Evolutionary conservation across 2,329 filamentous ascomycete species (phyloP).

Genomic region (Madurella fahalii): DNA sequence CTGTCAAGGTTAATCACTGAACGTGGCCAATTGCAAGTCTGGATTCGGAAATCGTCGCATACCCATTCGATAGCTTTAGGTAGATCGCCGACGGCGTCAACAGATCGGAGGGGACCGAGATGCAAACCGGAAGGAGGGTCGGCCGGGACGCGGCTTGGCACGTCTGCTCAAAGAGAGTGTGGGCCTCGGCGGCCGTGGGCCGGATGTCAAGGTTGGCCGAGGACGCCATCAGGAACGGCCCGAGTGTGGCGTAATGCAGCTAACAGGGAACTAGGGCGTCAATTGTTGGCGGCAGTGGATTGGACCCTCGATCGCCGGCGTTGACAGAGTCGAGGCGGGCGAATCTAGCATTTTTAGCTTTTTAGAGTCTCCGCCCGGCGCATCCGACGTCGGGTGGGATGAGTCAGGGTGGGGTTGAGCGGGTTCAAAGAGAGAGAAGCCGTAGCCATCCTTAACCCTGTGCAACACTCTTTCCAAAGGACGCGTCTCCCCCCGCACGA

Average conservation of each 20-base stretch:
- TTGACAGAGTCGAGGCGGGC: neutral
- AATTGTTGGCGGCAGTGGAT: neutral
- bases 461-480: too few relatives aligned
- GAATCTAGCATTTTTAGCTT: slow-evolving; percentile 5
- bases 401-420: neutral
- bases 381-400: neutral
- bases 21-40: neutral
- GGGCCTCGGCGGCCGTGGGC: slow-evolving; percentile 23
- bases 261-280: neutral
- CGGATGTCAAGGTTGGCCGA: slow-evolving; percentile 24
- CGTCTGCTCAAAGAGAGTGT: slow-evolving; percentile 22
- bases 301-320: neutral
- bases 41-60: neutral
- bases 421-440: neutral
- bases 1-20: slow-evolving; percentile 10
- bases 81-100: slow-evolving; percentile 94
- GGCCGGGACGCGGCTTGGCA: slow-evolving; percentile 31
- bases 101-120: slow-evolving; percentile 84
- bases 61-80: slow-evolving; percentile 70
- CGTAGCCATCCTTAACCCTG: neutral
- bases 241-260: neutral
- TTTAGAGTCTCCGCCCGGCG: neutral
- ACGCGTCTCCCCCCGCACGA: too few relatives aligned
- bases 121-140: slow-evolving; percentile 71
- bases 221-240: slow-evolving; percentile 15